Evolutionary conservation across 2,329 filamentous ascomycete genomes (phyloP).

Genomic region (Penicillium vulpinum): DNA sequence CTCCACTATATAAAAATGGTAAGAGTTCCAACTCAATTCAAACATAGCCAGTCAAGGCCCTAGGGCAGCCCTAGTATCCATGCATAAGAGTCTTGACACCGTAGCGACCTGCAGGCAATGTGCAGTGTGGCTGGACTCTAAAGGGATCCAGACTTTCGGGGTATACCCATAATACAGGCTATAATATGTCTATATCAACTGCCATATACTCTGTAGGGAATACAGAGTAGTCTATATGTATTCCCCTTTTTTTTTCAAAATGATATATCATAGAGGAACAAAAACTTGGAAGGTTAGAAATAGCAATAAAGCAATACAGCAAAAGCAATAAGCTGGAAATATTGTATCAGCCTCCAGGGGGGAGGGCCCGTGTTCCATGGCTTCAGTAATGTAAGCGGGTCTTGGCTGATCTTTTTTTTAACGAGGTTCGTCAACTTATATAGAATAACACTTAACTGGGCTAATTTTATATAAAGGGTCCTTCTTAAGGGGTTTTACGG

Average conservation of each 20-base stretch:
- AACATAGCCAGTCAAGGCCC: not conserved
- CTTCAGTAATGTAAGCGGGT: not conserved
- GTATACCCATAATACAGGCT: constrained; percentile 4
- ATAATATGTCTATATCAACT: not conserved
- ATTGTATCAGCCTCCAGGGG: not conserved
- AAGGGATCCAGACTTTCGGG: constrained; percentile 5
- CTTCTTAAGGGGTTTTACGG: not conserved
- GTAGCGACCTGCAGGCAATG: constrained; percentile 16
- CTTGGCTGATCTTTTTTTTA: not conserved
- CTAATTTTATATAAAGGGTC: no score
- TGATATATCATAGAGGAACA: no score
- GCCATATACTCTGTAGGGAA: no score
- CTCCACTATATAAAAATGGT: not conserved
- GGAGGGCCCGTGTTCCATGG: not conserved
- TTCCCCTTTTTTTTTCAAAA: no score
- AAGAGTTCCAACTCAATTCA: no score
- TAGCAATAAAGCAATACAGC: no score
- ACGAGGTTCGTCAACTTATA: not conserved
- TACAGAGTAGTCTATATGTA: no score
- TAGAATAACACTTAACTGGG: no score
- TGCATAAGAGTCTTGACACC: constrained; percentile 17
- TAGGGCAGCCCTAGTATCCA: not conserved
- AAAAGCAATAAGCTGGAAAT: no score
- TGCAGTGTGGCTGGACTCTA: constrained; percentile 8
- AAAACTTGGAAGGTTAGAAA: no score